These are phyloP conservation scores for Saprolegnia parasitica DNA, from an alignment of 352 stramenopile species.

Conservation along the genomic window DNA sequence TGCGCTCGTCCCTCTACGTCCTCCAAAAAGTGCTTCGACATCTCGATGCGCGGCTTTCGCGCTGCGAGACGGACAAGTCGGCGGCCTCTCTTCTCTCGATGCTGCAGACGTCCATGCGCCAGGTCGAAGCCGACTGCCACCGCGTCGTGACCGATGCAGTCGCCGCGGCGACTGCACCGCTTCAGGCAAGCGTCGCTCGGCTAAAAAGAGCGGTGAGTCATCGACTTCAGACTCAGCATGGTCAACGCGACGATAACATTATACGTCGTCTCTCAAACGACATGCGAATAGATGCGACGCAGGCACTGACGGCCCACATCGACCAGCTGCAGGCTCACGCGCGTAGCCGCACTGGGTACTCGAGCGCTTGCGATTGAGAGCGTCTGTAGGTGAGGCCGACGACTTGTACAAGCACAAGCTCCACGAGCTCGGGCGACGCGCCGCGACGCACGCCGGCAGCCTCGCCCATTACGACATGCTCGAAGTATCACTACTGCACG, in stretches of 20 bases:
- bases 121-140: slow-evolving; percentile 7
- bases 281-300: neutral
- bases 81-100: slow-evolving; percentile 17
- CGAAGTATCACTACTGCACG: too few species aligned
- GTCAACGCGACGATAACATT: too few species aligned
- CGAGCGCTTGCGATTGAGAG: too few species aligned
- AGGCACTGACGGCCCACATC: neutral
- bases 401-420: too few species aligned
- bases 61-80: slow-evolving; percentile 6
- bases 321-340: slow-evolving; percentile 2
- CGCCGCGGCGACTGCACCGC: neutral
- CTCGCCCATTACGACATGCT: too few species aligned
- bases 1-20: slow-evolving; percentile 53
- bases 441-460: too few species aligned
- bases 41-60: slow-evolving; percentile 28
- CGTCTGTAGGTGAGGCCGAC: too few species aligned
- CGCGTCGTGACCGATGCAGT: neutral
- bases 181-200: neutral
- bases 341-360: too few species aligned
- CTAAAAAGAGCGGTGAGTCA: neutral
- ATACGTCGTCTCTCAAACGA: too few species aligned
- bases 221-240: too few species aligned
- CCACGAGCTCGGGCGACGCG: too few species aligned
- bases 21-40: slow-evolving; percentile 44
- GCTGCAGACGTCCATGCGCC: slow-evolving; percentile 28